Conservation (phyloP, 2,329 filamentous ascomycete species). For the Botrytis hyacinthi region DNA sequence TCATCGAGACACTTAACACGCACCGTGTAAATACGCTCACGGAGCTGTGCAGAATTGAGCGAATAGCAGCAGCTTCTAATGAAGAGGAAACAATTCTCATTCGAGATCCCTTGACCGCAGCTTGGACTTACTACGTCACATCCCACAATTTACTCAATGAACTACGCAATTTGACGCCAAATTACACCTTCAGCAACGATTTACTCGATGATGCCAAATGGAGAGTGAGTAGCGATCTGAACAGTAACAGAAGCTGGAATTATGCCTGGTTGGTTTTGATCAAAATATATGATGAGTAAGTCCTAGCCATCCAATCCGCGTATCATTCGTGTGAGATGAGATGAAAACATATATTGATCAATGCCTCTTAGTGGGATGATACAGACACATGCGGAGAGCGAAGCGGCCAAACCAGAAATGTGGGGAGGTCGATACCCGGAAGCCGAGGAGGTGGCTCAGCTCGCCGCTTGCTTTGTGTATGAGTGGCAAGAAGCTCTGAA, state of each 20-base stretch:
- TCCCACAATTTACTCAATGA: conserved; percentile 69
- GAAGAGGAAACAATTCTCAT: conserved; percentile 59
- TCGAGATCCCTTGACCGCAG: conserved; percentile 63
- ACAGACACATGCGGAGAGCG: conserved; percentile 56
- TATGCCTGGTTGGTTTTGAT: conserved; percentile 68
- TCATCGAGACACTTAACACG: conserved; percentile 61
- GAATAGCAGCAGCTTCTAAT: conserved; percentile 57
- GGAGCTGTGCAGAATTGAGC: conserved; percentile 70
- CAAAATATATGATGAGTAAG: conserved; percentile 65
- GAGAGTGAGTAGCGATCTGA: conserved; percentile 61
- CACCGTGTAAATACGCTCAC: conserved; percentile 73
- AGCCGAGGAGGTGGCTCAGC: conserved; percentile 53
- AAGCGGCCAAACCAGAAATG: conserved; percentile 65
- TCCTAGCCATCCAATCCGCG: conserved; percentile 23
- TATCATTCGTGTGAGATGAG: background rate
- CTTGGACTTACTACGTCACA: conserved; percentile 70
- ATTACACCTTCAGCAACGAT: conserved; percentile 66
- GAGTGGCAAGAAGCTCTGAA: conserved; percentile 67
- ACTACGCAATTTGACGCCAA: conserved; percentile 63
- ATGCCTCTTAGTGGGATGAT: conserved; percentile 54
- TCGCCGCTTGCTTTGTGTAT: conserved; percentile 60
- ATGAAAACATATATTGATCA: background rate
- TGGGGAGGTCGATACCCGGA: conserved; percentile 62
- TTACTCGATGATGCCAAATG: conserved; percentile 63
- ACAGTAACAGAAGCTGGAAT: conserved; percentile 72